These are phyloP conservation scores for Chaetomidium leptoderma DNA, from an alignment of 495 filamentous ascomycete genomes.

Conservation along the genomic window DNA sequence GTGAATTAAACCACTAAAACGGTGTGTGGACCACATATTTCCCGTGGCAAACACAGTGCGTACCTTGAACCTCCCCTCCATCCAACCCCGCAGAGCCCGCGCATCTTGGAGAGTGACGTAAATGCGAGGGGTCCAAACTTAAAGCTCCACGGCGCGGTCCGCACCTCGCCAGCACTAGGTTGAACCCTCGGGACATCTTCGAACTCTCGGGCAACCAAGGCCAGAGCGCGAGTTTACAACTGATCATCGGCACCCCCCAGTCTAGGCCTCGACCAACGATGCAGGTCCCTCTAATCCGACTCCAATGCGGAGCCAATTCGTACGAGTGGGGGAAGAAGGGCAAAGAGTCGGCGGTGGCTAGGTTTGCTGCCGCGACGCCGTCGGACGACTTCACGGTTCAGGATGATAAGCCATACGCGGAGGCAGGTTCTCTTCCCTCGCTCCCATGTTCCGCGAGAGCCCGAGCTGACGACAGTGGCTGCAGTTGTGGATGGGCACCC, in stretches of 20 bases:
- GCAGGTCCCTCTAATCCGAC: conserved; percentile 73
- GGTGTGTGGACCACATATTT: too few species aligned
- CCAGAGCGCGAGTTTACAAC: too few species aligned
- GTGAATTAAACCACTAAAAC: too few species aligned
- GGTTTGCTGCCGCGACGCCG: conserved; percentile 73
- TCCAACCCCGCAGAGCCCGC: neutral
- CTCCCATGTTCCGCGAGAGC: neutral
- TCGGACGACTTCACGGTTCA: conserved; percentile 68
- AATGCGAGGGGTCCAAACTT: neutral
- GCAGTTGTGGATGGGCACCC: conserved; percentile 98
- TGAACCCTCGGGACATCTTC: too few species aligned
- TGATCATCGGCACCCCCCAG: too few species aligned
- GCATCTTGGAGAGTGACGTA: neutral
- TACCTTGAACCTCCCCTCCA: neutral
- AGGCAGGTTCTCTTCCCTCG: conserved; percentile 49
- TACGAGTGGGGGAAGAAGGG: conserved; percentile 99
- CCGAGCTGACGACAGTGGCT: conserved; percentile 6
- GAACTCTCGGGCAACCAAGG: too few species aligned
- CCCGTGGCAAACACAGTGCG: neutral
- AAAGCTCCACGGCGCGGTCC: too few species aligned
- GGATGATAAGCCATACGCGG: conserved; percentile 80
- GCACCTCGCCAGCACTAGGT: too few species aligned
- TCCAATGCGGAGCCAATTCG: conserved; percentile 96
- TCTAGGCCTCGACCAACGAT: too few species aligned
- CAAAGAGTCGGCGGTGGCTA: conserved; percentile 69